Evolutionary conservation across 192 early-diverging fungal genomes (phyloP).

Genomic region (Linnemannia zychae): DNA sequence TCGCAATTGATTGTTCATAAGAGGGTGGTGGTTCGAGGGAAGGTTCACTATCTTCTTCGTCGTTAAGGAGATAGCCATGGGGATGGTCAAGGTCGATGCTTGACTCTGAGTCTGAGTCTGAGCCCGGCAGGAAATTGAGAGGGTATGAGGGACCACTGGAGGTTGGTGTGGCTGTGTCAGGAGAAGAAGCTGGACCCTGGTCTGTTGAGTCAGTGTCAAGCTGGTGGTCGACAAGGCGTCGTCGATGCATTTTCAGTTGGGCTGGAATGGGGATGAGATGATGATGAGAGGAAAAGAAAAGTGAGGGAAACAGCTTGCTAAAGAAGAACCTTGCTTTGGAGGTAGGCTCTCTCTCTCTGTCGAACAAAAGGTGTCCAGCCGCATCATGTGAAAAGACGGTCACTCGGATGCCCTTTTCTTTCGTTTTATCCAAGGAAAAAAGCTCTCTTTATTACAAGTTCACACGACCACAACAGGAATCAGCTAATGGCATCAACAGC

Average conservation of each 20-base stretch:
- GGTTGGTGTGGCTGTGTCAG: not conserved
- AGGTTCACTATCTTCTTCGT: not conserved
- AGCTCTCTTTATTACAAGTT: not conserved
- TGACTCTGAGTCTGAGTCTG: not conserved
- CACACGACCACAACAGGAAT: not conserved
- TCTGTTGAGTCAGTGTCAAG: not conserved
- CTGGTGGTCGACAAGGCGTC: constrained; percentile 23
- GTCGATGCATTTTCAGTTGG: constrained; percentile 11
- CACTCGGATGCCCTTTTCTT: not conserved
- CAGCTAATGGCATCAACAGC: not conserved
- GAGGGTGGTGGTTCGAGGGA: constrained; percentile 37
- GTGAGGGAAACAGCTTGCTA: not conserved
- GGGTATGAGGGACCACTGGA: not conserved
- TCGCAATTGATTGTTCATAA: constrained; percentile 36
- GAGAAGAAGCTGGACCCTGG: not conserved
- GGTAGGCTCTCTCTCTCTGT: not conserved
- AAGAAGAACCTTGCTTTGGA: not conserved
- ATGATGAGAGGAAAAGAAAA: not conserved
- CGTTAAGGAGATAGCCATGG: not conserved
- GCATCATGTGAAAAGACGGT: not conserved
- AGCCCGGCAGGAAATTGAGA: not conserved
- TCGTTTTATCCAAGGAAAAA: not conserved
- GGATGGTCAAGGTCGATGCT: not conserved
- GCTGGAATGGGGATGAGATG: not conserved
- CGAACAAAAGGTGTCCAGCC: not conserved